Base-by-base conservation (phyloP, 2,329 filamentous ascomycete species). In the Alternaria metachromatica region DNA sequence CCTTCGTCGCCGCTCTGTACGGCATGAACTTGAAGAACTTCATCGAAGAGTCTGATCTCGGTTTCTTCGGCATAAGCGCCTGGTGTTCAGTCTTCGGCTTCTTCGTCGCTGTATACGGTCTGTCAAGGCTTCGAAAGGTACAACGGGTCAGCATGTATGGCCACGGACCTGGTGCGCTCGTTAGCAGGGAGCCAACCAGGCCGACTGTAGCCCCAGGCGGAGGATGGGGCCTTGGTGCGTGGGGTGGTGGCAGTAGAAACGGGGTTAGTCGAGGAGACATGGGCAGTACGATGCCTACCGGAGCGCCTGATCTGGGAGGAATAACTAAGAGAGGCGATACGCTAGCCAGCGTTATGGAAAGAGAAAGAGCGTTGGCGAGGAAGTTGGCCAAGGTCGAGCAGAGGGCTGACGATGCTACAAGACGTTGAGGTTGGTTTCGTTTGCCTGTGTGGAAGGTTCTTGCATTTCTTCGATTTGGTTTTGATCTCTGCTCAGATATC, bases 11-110 rank as follows among this genome's bases (percentile, higher is more conserved):
- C 9, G 94, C 94, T n/a, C 89, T 99, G n/a, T 99, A 98, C 85
- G 96, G 96, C 72, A 98, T 98, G 94, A 99, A 99, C 83, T 84
- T 99, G 68, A 96, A 97, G 78, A 98, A 98, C 82, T 98, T 97
- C 80, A 93, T 98, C 73, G 96, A 99, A 83, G 95, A 98, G 78
- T 94, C 92, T 2, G 88, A 93, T 80, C 87, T 93, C 80, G 96
- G 95, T 11, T 98, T 99, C 79, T 86, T 86, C 50, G 88, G 88
- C 58, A 90, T 99, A 64, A 93, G 91, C 3, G 85, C 83, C 18
- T 84, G 87, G 64, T 96, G 92, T 61, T 86, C 90, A 60, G 73
- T 90, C 60, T 89, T 94, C 78, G 93, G 92, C 13, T 86, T 90
- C 58, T 72, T 94, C 9, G 92, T 97, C 55, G 95, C 92, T 82